Conservation (phyloP, 148 eudicot species). For the Camellia lanceoleosa region DNA sequence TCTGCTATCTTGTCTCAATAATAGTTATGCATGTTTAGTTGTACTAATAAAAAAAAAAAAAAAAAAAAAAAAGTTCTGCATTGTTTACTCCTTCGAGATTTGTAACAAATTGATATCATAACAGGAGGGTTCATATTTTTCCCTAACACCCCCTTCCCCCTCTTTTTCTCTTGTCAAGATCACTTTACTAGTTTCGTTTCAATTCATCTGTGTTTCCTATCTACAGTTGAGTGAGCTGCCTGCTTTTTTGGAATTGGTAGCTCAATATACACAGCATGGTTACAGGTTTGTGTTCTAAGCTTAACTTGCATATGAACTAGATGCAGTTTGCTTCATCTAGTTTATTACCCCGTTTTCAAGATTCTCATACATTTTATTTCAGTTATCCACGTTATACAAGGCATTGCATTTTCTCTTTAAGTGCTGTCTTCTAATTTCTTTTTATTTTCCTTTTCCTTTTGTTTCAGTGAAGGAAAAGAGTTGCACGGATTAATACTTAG, state of each 20-base stretch:
- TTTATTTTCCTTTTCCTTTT: neutral
- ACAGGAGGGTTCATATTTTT: neutral
- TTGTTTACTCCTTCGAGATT: neutral
- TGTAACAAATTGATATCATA: neutral
- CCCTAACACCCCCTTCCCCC: neutral
- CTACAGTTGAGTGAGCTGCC: conserved; percentile 73
- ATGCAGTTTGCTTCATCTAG: neutral
- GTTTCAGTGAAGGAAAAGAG: conserved; percentile 71
- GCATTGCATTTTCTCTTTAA: conserved; percentile 1
- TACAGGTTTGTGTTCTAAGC: conserved; percentile 61
- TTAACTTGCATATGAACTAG: neutral
- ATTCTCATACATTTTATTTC: neutral
- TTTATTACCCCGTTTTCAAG: neutral
- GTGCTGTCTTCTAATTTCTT: neutral
- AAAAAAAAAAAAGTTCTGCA: neutral
- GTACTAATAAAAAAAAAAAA: neutral
- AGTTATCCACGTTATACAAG: neutral
- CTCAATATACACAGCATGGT: conserved; percentile 63
- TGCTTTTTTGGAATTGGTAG: conserved; percentile 61
- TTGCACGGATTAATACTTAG: conserved; percentile 57
- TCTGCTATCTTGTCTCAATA: neutral
- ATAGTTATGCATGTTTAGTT: neutral
- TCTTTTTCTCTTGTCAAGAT: neutral
- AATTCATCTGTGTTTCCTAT: conserved; percentile 9
- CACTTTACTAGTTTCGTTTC: neutral